Evolutionary conservation across 129 eudicot genomes (phyloP), one percentile per base, ranked within the genome.

Genomic region (Lactuca saligna): DNA sequence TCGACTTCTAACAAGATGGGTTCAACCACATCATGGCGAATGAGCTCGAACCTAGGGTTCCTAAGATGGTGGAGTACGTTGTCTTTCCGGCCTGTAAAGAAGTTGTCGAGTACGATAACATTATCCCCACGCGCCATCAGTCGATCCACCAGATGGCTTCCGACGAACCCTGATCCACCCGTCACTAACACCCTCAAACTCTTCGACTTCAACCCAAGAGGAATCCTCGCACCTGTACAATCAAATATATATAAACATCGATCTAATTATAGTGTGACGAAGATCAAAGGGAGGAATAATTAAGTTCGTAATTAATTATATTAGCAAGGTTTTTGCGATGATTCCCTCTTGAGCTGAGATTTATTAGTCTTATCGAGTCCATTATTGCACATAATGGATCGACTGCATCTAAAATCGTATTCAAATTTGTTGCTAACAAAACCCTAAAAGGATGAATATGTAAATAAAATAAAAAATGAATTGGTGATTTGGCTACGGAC

Each of bases 141-240:
- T 42, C 87, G 87, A 68, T 90, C 97, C 75, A 90, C 97, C 31
- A 87, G 76, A 70, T 87, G 94, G 83, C 91, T 84, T 53, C 97
- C 97, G 1, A 90, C 97, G 44, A 90, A 90, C 71, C 97, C 97
- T 7, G 91, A 86, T 63, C 97, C 97, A 35, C 97, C 97, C 0
- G 97, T 90, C 3, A 90, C 97, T 72, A 90, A 69, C 44, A 87
- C 70, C 77, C 97, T 81, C 80, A 80, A 50, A 4, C 83, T 59
- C 73, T 81, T 89, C 39, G 79, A 20, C 79, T 86, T 81, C 75
- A 89, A 75, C 33, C 86, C 93, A 60, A 83, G 73, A 10, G 93
- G 88, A 8, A 86, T 53, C 73, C 75, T 83, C 20, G 74, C 82
- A 78, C 84, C 92, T 78, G 69, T 80, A 82, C 2, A 32, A 13